Base-by-base conservation (phyloP, 306 rosid species). In the Vigna mungo region DNA sequence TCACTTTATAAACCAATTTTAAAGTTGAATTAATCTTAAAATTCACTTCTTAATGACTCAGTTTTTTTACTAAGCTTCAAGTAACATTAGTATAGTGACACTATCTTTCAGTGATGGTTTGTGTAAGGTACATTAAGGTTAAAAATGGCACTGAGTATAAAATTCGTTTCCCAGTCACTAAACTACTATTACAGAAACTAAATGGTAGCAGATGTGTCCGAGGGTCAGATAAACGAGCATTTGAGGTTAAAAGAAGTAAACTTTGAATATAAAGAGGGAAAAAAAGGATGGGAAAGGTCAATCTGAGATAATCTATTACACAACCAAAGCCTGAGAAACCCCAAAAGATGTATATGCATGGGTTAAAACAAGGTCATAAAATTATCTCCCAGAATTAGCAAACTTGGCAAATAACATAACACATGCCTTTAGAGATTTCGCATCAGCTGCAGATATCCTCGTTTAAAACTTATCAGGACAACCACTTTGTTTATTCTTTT, bases 261-360 rank as follows among this genome's bases (percentile, higher is more conserved):
- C 64, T 54, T 67, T 21, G 76, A 83, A 83, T 75, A 8, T 73
- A 53, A 77, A 43, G 43, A 49, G 37, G 37, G 37, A 34, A 5
- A 34, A n/a, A 8, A 23, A 0, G 75, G 56, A 14, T 30, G 70
- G 49, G 9, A 43, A 66, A 41, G 74, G 79, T 51, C 66, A 74
- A 71, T 46, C 43, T 36, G 47, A 78, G 55, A 75, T 58, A 64
- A 76, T 27, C 66, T 69, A 66, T 78, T 80, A 82, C 72, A 85
- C 47, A 54, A 79, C 64, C 56, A 71, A 85, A 77, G 83, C 69
- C 87, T 63, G 68, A 69, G 76, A 86, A 84, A 78, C 74, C 81
- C 89, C 76, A 64, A 66, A 20, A 27, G 52, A 68, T 68, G 72
- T 71, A 68, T 12, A 44, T 44, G 49, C 15, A 44, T 41, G 62